These are phyloP conservation scores for Blastomyces emzantsi DNA, from an alignment of 2,329 filamentous ascomycete genomes.

Conservation along the genomic window DNA sequence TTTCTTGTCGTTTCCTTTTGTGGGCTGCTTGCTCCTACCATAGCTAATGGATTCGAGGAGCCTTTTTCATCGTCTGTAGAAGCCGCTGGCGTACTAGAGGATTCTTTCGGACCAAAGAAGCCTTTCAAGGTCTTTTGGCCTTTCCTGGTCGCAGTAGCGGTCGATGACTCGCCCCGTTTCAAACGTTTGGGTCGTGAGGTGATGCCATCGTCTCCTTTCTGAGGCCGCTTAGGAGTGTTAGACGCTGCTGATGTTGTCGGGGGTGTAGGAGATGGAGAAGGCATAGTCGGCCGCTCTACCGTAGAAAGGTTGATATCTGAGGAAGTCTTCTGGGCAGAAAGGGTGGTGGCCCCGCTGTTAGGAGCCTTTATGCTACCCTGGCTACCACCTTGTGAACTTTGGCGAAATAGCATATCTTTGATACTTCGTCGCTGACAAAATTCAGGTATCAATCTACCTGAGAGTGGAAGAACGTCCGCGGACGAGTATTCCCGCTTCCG, in stretches of 20 bases:
- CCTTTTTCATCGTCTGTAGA: background rate
- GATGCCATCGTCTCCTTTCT: slow-evolving; percentile 22
- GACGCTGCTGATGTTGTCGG: background rate
- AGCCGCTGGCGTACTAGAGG: slow-evolving; percentile 9
- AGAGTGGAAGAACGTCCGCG: slow-evolving; percentile 62
- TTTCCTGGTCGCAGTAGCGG: slow-evolving; percentile 28
- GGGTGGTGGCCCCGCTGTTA: background rate
- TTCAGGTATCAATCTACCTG: slow-evolving; percentile 75
- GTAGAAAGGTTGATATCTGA: background rate
- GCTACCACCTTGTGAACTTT: background rate
- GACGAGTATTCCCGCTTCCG: slow-evolving; percentile 57
- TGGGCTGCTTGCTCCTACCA: background rate
- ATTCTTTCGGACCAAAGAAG: slow-evolving; percentile 62
- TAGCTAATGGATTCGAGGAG: background rate
- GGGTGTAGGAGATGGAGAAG: background rate
- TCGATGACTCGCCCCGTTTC: slow-evolving; percentile 33
- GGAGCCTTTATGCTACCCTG: background rate
- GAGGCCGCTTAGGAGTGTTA: slow-evolving; percentile 31
- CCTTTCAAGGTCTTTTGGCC: slow-evolving; percentile 60
- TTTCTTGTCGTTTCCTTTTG: background rate
- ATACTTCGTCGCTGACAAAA: slow-evolving; percentile 80
- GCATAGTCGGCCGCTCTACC: background rate
- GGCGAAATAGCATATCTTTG: slow-evolving; percentile 77
- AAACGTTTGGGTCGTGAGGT: slow-evolving; percentile 40
- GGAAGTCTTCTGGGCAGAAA: background rate